These are phyloP conservation scores for Pseudonitzschia multistriata DNA, from an alignment of 108 stramenopile species.

Conservation along the genomic window DNA sequence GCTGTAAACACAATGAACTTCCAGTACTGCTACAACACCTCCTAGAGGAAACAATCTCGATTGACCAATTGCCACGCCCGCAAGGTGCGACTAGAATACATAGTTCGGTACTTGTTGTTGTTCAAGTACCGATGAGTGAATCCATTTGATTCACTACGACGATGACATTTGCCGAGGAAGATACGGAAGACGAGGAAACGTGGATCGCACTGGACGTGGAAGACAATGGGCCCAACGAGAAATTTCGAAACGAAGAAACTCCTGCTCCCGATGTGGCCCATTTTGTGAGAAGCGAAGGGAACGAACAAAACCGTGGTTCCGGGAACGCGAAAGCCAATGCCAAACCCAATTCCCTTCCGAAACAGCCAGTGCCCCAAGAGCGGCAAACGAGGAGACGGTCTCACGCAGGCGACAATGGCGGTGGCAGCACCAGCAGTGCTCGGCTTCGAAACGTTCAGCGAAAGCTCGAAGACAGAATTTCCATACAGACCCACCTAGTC, in stretches of 20 bases:
- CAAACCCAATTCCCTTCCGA: background rate
- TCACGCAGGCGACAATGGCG: background rate
- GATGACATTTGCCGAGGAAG: background rate
- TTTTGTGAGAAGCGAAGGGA: background rate
- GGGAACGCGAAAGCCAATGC: too few species aligned
- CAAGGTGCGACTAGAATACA: too few species aligned
- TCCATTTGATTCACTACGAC: background rate
- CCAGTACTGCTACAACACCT: too few species aligned
- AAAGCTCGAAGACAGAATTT: conserved; percentile 18
- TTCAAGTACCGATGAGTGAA: too few species aligned
- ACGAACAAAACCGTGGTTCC: background rate
- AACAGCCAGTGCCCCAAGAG: conserved; percentile 9
- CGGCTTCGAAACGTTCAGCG: conserved; percentile 9
- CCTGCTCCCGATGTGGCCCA: background rate
- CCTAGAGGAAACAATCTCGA: too few species aligned
- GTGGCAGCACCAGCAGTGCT: background rate
- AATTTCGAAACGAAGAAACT: conserved; percentile 3
- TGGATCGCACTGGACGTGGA: conserved; percentile 15
- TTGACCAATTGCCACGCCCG: too few species aligned
- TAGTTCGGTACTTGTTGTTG: too few species aligned
- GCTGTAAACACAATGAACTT: too few species aligned
- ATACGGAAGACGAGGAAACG: conserved; percentile 18
- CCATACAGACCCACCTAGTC: conserved; percentile 28
- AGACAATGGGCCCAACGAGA: background rate
- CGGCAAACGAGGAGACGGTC: background rate